Conservation (phyloP, 805 yeast genomes). For the Teunomyces lycoperdinae region DNA sequence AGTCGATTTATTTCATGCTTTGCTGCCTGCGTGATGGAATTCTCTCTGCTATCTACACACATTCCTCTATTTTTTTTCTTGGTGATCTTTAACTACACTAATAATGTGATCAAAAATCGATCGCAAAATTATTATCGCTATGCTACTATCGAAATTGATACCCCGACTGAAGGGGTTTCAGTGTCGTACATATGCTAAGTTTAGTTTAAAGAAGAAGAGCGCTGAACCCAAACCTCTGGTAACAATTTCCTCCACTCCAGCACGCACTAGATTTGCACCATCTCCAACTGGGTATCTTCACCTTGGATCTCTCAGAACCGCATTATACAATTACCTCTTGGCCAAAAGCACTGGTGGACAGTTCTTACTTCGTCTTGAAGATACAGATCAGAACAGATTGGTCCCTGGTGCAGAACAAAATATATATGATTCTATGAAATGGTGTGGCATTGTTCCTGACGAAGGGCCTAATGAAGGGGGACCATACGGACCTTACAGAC, state of each 20-base stretch:
- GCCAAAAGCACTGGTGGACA: slow-evolving; percentile 80
- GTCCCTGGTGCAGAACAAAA: slow-evolving; percentile 81
- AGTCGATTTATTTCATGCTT: too few relatives aligned
- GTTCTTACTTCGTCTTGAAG: slow-evolving; percentile 82
- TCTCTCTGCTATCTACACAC: too few relatives aligned
- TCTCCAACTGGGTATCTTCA: slow-evolving; percentile 97
- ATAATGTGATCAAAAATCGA: background rate
- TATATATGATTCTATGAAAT: slow-evolving; percentile 67
- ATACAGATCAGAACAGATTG: slow-evolving; percentile 82
- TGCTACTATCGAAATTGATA: background rate
- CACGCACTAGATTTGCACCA: slow-evolving; percentile 92
- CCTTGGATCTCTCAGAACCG: slow-evolving; percentile 90
- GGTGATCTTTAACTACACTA: background rate
- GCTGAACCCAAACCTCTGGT: slow-evolving; percentile 24
- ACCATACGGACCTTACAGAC: slow-evolving; percentile 73
- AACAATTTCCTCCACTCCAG: slow-evolving; percentile 47
- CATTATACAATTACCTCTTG: slow-evolving; percentile 79
- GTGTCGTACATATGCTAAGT: slow-evolving; percentile 5
- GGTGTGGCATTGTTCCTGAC: slow-evolving; percentile 77
- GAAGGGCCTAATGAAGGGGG: slow-evolving; percentile 74
- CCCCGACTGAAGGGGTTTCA: background rate
- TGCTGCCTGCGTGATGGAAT: too few relatives aligned
- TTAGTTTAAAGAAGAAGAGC: slow-evolving; percentile 6
- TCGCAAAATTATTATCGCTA: background rate
- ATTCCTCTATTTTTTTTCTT: background rate